Evolutionary conservation across 1,139 yeast genomes (phyloP).

Genomic region (Candida tropicalis): DNA sequence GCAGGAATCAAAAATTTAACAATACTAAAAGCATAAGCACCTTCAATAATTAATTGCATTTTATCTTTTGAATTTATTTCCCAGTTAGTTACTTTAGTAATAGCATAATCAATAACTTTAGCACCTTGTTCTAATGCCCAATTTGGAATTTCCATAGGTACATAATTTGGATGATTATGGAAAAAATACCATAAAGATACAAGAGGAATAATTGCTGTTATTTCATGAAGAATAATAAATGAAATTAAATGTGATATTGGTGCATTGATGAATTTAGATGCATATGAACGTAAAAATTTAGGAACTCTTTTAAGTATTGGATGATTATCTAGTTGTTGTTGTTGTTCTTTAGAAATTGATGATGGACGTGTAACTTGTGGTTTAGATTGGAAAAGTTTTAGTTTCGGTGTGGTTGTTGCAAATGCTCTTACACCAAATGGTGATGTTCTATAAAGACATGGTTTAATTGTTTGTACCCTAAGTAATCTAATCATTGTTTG

Average conservation of each 20-base stretch:
- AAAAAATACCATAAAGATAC: conserved; percentile 75
- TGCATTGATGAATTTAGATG: conserved; percentile 53
- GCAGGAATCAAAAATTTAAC: conserved; percentile 69
- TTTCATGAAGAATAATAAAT: conserved; percentile 79
- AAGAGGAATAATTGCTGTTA: conserved; percentile 81
- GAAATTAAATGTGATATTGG: conserved; percentile 75
- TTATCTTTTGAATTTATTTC: conserved; percentile 51
- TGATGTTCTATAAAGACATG: not conserved
- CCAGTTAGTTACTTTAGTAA: conserved; percentile 36
- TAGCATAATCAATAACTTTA: conserved; percentile 53
- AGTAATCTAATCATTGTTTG: conserved; percentile 1
- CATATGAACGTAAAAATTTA: conserved; percentile 50
- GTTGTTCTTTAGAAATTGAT: not conserved
- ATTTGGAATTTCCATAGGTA: conserved; percentile 61
- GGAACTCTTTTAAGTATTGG: conserved; percentile 49
- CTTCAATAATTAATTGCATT: conserved; percentile 65
- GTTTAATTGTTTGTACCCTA: not conserved
- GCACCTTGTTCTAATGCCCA: conserved; percentile 68
- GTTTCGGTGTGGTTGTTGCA: not conserved
- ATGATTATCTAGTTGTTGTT: conserved; percentile 19
- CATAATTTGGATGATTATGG: conserved; percentile 49
- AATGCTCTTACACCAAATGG: not conserved
- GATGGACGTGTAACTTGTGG: conserved; percentile 2
- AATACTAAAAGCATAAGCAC: conserved; percentile 85
- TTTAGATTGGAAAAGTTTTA: not conserved